phyloP scores from a whole-genome alignment of 1,139 yeast genomes.

The Waltiozyma sp. region DNA sequence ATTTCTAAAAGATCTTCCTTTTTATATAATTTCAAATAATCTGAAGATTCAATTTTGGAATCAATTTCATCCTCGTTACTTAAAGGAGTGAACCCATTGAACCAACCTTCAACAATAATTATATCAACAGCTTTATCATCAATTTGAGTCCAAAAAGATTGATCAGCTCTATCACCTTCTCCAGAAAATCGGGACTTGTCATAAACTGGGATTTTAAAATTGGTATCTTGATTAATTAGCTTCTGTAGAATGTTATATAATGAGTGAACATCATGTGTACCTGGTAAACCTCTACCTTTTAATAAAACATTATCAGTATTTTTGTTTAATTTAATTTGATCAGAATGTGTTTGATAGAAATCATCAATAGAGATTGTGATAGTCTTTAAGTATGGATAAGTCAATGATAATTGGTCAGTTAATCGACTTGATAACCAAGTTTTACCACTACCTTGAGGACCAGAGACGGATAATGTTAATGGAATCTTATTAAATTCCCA shows the following conservation, averaged over 20 bases:
- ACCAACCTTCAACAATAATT: conserved; percentile 89
- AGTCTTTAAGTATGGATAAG: conserved; percentile 32
- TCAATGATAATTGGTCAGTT: conserved; percentile 23
- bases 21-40: conserved; percentile 12
- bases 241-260: conserved; percentile 20
- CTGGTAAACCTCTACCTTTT: conserved; percentile 84
- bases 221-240: conserved; percentile 17
- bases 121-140: conserved; percentile 38
- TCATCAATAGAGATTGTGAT: conserved; percentile 77
- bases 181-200: conserved; percentile 72
- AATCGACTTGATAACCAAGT: conserved; percentile 50
- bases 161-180: conserved; percentile 59
- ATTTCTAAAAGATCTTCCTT: conserved; percentile 29
- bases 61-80: conserved; percentile 21
- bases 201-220: conserved; percentile 50
- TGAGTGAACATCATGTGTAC: conserved; percentile 68
- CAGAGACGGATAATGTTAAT: conserved; percentile 59
- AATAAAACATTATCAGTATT: conserved; percentile 42
- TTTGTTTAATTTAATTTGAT: conserved; percentile 38
- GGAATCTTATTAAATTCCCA: conserved; percentile 26
- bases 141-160: conserved; percentile 28
- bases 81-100: conserved; percentile 59
- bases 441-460: conserved; percentile 94
- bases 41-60: conserved; percentile 3
- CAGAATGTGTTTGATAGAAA: conserved; percentile 56